Evolutionary conservation across 2,329 filamentous ascomycete genomes (phyloP).

Genomic region (Aspergillus japonicus): DNA sequence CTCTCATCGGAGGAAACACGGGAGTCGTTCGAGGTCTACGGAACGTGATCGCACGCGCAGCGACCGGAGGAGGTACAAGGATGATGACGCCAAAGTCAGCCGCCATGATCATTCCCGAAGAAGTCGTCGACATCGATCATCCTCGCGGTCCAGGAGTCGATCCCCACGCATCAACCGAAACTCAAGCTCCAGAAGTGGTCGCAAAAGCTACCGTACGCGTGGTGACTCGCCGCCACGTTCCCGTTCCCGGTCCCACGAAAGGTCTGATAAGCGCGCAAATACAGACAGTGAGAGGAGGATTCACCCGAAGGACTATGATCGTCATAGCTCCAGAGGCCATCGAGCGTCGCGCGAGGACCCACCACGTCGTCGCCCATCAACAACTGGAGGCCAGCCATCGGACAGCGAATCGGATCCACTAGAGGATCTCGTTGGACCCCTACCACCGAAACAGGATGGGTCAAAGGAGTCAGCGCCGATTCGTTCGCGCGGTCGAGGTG

Average conservation of each 20-base stretch:
- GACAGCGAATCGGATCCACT: constrained; percentile 64
- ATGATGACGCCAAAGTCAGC: constrained; percentile 19
- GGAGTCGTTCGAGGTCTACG: constrained; percentile 27
- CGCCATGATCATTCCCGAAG: constrained; percentile 18
- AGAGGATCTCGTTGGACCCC: constrained; percentile 73
- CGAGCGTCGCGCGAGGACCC: neutral
- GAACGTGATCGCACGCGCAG: constrained; percentile 26
- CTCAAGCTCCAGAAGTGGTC: constrained; percentile 14
- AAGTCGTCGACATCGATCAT: constrained; percentile 18
- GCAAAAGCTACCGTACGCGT: constrained; percentile 16
- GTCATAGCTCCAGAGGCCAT: constrained; percentile 7
- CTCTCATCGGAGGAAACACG: constrained; percentile 29
- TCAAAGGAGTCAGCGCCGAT: constrained; percentile 38
- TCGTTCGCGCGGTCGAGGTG: constrained; percentile 69
- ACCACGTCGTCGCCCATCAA: neutral
- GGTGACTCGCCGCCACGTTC: constrained; percentile 22
- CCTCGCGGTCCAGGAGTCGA: constrained; percentile 24
- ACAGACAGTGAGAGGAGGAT: constrained; percentile 14
- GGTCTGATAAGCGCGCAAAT: constrained; percentile 15
- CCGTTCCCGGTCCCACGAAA: constrained; percentile 19
- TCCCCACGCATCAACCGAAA: constrained; percentile 18
- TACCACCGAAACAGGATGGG: constrained; percentile 52
- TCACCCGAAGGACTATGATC: constrained; percentile 2
- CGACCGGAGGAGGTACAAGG: constrained; percentile 24
- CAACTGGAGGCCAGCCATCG: constrained; percentile 7